phyloP scores from a whole-genome alignment of 2,329 filamentous ascomycete species.

The Ceratocystis albifundus region DNA sequence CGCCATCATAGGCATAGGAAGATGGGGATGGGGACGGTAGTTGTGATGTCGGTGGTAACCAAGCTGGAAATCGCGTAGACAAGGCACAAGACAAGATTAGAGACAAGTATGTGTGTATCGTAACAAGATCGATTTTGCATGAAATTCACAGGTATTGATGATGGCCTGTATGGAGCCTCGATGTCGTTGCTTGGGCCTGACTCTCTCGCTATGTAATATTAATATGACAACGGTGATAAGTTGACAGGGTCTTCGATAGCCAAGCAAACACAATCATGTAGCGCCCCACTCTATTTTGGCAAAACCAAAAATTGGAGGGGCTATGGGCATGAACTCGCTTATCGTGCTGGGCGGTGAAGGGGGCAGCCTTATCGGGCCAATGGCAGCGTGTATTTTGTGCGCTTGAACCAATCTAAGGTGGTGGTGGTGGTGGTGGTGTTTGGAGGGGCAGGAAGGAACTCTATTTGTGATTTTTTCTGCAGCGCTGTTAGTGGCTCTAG shows the following conservation, averaged over 20 bases:
- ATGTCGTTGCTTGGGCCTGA: background rate
- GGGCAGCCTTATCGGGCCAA: slow-evolving; percentile 19
- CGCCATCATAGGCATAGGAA: slow-evolving; percentile 33
- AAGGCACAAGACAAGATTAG: too few relatives aligned
- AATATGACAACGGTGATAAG: background rate
- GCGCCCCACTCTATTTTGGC: background rate
- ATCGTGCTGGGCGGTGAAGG: slow-evolving; percentile 16
- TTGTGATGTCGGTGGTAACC: background rate
- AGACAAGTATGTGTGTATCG: too few relatives aligned
- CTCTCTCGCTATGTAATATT: background rate
- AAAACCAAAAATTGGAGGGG: slow-evolving; percentile 15
- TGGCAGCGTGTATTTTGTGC: background rate
- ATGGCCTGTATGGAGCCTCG: background rate
- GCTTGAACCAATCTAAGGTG: slow-evolving; percentile 13
- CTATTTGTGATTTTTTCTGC: slow-evolving; percentile 8
- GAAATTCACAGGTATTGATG: too few relatives aligned
- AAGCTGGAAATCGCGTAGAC: too few relatives aligned
- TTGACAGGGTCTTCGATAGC: background rate
- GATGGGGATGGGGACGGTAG: background rate
- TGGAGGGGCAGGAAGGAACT: slow-evolving; percentile 7
- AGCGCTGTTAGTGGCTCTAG: background rate
- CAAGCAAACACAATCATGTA: background rate
- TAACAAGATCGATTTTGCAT: too few relatives aligned
- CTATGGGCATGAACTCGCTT: slow-evolving; percentile 14
- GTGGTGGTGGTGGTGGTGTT: too few relatives aligned